Percentiles rank a stretch among this genome's conserved stretches.
These are phyloP conservation scores for Cutaneotrichosporon sp. DNA, from an alignment of 1,284 basidiomycete genomes.

Conservation along the genomic window DNA sequence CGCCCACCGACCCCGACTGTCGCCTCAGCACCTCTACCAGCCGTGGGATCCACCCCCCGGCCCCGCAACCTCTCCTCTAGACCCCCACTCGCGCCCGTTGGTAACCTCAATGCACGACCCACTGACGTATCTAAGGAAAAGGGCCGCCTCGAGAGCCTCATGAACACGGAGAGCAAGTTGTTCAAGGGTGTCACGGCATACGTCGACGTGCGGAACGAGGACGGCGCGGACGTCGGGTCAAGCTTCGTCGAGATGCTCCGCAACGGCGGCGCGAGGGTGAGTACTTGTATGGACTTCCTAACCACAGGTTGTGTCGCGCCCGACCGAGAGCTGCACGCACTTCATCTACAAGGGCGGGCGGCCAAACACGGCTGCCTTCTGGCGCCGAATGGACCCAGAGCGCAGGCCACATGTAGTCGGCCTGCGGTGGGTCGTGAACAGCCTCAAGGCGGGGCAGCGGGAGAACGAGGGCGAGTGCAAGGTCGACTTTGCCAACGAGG, in stretches of 20 bases:
- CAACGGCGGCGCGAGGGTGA: slow-evolving; percentile 76
- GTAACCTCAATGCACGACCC: slow-evolving; percentile 1
- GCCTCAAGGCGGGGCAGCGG: slow-evolving; percentile 67
- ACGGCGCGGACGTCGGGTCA: slow-evolving; percentile 80
- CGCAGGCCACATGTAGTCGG: slow-evolving; percentile 69
- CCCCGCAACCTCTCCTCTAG: slow-evolving; percentile 7
- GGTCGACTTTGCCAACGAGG: slow-evolving; percentile 68
- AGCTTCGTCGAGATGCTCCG: slow-evolving; percentile 83
- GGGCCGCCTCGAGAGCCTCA: background rate
- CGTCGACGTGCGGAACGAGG: slow-evolving; percentile 83
- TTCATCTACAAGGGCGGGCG: slow-evolving; percentile 87
- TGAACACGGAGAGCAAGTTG: slow-evolving; percentile 25
- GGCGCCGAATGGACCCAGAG: slow-evolving; percentile 60
- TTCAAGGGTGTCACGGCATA: slow-evolving; percentile 79
- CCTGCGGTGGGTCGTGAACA: slow-evolving; percentile 89
- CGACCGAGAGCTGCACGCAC: slow-evolving; percentile 69
- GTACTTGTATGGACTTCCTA: slow-evolving; percentile 40
- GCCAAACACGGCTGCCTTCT: slow-evolving; percentile 72
- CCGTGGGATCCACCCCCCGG: slow-evolving; percentile 5
- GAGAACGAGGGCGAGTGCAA: slow-evolving; percentile 69
- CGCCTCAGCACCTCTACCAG: background rate
- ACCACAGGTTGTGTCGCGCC: slow-evolving; percentile 53
- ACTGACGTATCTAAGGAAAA: background rate
- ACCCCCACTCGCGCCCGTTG: slow-evolving; percentile 1
- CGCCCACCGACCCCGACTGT: background rate